A percentile compares a stretch with the other conserved stretches of the same genome.
Conservation (phyloP, 345 rosid species). For the Citrus unshiu region DNA sequence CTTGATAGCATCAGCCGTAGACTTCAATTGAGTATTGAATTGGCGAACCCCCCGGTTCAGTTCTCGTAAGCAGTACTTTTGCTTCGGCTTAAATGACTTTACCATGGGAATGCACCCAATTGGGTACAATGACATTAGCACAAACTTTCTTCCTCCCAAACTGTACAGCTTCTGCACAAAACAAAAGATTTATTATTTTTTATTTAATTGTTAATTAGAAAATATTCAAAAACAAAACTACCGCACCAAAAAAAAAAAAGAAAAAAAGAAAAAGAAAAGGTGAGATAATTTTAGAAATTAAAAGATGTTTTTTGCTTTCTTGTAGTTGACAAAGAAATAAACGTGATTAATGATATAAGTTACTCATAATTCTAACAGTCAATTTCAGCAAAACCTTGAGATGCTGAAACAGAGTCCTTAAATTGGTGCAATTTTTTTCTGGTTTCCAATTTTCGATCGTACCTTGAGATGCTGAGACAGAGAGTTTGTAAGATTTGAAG, state of each 20-base stretch:
- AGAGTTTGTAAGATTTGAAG: conserved; percentile 37
- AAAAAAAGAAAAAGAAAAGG: too few relatives aligned
- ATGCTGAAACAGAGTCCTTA: too few relatives aligned
- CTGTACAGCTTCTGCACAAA: conserved; percentile 39
- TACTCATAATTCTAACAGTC: not conserved
- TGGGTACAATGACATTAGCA: conserved; percentile 47
- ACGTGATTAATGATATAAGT: too few relatives aligned
- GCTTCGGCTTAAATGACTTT: not conserved
- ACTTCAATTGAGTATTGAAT: conserved; percentile 39
- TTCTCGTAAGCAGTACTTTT: conserved; percentile 21
- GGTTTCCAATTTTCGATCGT: not conserved
- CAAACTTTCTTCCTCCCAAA: conserved; percentile 59
- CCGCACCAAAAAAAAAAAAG: too few relatives aligned
- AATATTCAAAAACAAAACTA: too few relatives aligned
- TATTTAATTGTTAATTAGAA: too few relatives aligned
- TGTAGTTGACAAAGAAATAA: not conserved
- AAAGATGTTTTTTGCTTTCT: not conserved
- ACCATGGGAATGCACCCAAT: conserved; percentile 48
- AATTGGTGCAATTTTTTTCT: too few relatives aligned
- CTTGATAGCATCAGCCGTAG: conserved; percentile 11
- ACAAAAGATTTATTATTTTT: too few relatives aligned
- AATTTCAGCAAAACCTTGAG: too few relatives aligned
- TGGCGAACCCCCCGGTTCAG: conserved; percentile 48
- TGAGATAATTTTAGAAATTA: too few relatives aligned
- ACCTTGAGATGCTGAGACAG: conserved; percentile 48